A percentile compares a stretch with the other conserved stretches of the same genome.
These are phyloP conservation scores for Trypanosoma vivax DNA, from an alignment of 208 protist genomes.

Conservation along the genomic window DNA sequence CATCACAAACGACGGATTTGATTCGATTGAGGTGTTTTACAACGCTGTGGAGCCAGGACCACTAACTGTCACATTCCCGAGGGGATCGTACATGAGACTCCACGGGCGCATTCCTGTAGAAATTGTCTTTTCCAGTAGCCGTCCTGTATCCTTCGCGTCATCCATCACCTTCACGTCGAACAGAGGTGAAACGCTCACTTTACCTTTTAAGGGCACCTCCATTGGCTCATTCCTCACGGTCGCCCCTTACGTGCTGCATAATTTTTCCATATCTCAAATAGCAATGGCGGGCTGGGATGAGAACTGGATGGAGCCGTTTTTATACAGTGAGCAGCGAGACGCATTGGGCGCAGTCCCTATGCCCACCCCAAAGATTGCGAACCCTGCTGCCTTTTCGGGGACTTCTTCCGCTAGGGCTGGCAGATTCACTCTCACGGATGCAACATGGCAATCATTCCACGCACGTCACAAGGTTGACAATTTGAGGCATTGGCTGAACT, in stretches of 20 bases:
- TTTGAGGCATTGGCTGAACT: conserved; percentile 75
- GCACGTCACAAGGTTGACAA: conserved; percentile 19
- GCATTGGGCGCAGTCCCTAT: not conserved
- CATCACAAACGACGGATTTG: conserved; percentile 92
- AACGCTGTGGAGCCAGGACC: conserved; percentile 49
- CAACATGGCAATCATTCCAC: conserved; percentile 9
- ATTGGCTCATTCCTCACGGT: conserved; percentile 88
- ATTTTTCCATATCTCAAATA: conserved; percentile 18
- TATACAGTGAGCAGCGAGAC: conserved; percentile 14
- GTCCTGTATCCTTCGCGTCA: conserved; percentile 76
- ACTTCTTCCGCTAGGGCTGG: not conserved
- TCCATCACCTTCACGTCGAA: conserved; percentile 83
- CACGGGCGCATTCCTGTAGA: conserved; percentile 35
- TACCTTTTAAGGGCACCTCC: conserved; percentile 72
- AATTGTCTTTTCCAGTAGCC: conserved; percentile 58
- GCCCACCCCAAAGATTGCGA: not conserved
- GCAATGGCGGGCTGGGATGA: not conserved
- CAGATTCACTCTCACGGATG: not conserved
- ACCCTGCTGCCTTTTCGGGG: conserved; percentile 1
- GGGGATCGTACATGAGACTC: conserved; percentile 33
- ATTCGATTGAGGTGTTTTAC: conserved; percentile 80
- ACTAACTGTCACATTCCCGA: conserved; percentile 74
- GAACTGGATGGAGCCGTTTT: conserved; percentile 18
- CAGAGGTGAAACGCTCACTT: conserved; percentile 53
- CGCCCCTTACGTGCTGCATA: conserved; percentile 30